phyloP scores from a whole-genome alignment of 192 early-diverging fungal genomes.

The Gamsiella multidivaricata region DNA sequence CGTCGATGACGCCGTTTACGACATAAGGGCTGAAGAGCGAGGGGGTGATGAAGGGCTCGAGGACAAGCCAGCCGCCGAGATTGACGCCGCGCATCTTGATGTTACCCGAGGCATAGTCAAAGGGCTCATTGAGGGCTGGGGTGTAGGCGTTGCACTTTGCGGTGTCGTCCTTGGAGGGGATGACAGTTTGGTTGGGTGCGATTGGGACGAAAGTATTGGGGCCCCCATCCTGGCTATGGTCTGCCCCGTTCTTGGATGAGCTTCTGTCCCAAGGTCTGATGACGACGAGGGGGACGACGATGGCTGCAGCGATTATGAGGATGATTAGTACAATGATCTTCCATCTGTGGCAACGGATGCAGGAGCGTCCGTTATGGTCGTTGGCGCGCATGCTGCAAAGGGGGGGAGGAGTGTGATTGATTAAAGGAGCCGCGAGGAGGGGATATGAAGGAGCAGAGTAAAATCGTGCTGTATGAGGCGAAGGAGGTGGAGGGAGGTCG shows the following conservation, averaged over 20 bases:
- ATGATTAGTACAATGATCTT: conserved; percentile 12
- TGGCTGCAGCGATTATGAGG: conserved; percentile 18
- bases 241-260: no score
- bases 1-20: conserved; percentile 60
- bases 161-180: conserved; percentile 30
- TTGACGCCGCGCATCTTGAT: conserved; percentile 74
- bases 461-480: no score
- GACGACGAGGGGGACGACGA: conserved; percentile 18
- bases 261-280: conserved; percentile 29
- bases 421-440: no score
- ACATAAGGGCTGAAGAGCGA: conserved; percentile 58
- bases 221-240: background rate
- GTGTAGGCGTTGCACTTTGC: conserved; percentile 48
- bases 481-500: no score
- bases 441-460: no score
- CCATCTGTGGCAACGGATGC: conserved; percentile 20
- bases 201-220: background rate
- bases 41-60: conserved; percentile 69
- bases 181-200: background rate
- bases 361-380: conserved; percentile 19
- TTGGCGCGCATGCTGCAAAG: no score
- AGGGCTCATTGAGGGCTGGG: conserved; percentile 55
- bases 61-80: conserved; percentile 76
- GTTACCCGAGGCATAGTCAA: conserved; percentile 49
- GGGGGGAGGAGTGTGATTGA: no score